Percentiles rank a stretch among this genome's conserved stretches.
Evolutionary conservation across 345 rosid genomes (phyloP).

Genomic region (Tarenaya hassleriana): DNA sequence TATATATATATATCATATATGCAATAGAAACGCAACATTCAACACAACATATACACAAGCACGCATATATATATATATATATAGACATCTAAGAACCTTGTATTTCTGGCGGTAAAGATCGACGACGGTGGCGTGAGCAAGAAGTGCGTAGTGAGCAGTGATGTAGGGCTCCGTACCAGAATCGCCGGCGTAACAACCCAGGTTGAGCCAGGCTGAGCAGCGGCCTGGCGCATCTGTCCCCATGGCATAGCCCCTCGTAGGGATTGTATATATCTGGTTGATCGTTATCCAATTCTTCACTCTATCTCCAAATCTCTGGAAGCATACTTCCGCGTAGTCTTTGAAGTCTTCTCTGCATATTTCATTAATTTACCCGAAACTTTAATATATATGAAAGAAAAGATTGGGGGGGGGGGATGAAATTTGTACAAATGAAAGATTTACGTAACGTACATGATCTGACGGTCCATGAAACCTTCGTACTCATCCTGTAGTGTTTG

Average conservation of each 20-base stretch:
- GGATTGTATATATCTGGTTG: constrained; percentile 31
- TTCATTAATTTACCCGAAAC: neutral
- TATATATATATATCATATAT: too few species aligned
- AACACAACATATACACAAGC: neutral
- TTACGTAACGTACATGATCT: constrained; percentile 33
- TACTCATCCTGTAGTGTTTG: constrained; percentile 41
- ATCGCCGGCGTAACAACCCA: constrained; percentile 21
- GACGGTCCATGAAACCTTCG: constrained; percentile 34
- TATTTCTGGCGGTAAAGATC: constrained; percentile 21
- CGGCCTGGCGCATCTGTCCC: constrained; percentile 37
- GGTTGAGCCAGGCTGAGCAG: constrained; percentile 27
- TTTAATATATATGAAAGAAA: neutral
- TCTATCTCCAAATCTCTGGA: constrained; percentile 29
- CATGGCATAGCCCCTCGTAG: constrained; percentile 22
- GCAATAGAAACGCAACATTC: too few species aligned
- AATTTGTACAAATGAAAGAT: neutral
- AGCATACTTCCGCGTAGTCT: constrained; percentile 36
- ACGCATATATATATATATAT: neutral
- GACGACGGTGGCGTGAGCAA: constrained; percentile 23
- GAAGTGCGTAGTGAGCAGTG: constrained; percentile 24
- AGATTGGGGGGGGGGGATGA: too few species aligned
- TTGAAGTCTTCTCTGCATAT: constrained; percentile 31
- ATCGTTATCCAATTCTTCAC: constrained; percentile 43
- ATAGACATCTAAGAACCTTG: neutral
- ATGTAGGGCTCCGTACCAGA: constrained; percentile 27